phyloP scores from a whole-genome alignment of 768 basidiomycete genomes.

The Hemileccinum impolitum region DNA sequence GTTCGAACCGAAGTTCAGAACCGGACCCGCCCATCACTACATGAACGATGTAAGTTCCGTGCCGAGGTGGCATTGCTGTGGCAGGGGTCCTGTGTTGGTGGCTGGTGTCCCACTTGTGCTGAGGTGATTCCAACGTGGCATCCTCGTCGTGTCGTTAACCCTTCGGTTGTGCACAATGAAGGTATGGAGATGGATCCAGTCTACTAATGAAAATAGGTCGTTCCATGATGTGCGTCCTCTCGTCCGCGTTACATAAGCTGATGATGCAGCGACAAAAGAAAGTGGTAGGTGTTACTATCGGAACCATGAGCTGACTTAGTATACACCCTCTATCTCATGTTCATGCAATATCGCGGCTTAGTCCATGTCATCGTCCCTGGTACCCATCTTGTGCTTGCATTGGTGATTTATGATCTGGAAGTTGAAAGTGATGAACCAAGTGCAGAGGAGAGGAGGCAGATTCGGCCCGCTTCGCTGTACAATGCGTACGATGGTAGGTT shows the following conservation, averaged over 20 bases:
- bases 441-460: slow-evolving; percentile 11
- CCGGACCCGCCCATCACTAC: too few species aligned
- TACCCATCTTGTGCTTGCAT: background rate
- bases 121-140: too few species aligned
- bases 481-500: slow-evolving; percentile 55
- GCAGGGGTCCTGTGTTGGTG: too few species aligned
- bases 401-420: slow-evolving; percentile 50
- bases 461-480: slow-evolving; percentile 36
- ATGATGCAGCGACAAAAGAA: slow-evolving; percentile 1
- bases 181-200: slow-evolving; percentile 73
- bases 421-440: background rate
- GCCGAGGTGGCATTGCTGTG: too few species aligned
- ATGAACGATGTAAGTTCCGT: too few species aligned
- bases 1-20: too few species aligned
- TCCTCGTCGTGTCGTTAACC: too few species aligned
- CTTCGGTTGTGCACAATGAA: slow-evolving; percentile 25
- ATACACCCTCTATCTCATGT: background rate
- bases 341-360: background rate
- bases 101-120: too few species aligned
- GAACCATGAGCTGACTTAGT: background rate
- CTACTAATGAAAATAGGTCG: slow-evolving; percentile 67
- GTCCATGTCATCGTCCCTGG: background rate
- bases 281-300: slow-evolving; percentile 1
- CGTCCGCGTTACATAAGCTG: background rate
- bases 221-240: slow-evolving; percentile 45